These are phyloP conservation scores for Picea abies DNA, from an alignment of 83 land plant genomes.

Conservation along the genomic window DNA sequence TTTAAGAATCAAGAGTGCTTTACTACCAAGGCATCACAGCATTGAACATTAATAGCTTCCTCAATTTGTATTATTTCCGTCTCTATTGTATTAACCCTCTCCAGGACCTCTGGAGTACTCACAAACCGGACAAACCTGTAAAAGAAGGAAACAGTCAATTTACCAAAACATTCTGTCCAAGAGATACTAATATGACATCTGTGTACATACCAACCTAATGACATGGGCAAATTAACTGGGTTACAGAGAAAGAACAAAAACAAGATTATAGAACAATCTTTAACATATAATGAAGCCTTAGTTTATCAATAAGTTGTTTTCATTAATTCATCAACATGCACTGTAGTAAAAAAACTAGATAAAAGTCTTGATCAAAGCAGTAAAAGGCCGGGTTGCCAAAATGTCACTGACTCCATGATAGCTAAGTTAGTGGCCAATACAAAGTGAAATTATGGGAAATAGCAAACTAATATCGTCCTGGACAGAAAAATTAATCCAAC, in stretches of 20 bases:
- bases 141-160: background rate
- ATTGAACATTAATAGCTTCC: conserved; percentile 71
- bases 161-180: no score
- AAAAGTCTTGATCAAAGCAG: background rate
- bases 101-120: conserved; percentile 91
- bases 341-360: background rate
- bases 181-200: background rate
- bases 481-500: background rate
- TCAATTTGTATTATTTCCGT: conserved; percentile 84
- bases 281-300: no score
- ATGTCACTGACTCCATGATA: background rate
- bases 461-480: background rate
- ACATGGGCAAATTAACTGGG: background rate
- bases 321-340: background rate
- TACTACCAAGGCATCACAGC: conserved; percentile 32
- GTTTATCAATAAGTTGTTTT: background rate
- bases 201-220: background rate
- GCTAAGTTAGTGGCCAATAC: background rate
- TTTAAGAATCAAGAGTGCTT: background rate
- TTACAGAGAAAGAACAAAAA: background rate
- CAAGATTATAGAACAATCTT: background rate
- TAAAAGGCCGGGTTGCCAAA: background rate
- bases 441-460: background rate
- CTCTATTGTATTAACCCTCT: conserved; percentile 82
- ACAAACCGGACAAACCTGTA: conserved; percentile 96